Base-by-base conservation (phyloP, 2,329 filamentous ascomycete species). In the Aspergillus awamori region DNA sequence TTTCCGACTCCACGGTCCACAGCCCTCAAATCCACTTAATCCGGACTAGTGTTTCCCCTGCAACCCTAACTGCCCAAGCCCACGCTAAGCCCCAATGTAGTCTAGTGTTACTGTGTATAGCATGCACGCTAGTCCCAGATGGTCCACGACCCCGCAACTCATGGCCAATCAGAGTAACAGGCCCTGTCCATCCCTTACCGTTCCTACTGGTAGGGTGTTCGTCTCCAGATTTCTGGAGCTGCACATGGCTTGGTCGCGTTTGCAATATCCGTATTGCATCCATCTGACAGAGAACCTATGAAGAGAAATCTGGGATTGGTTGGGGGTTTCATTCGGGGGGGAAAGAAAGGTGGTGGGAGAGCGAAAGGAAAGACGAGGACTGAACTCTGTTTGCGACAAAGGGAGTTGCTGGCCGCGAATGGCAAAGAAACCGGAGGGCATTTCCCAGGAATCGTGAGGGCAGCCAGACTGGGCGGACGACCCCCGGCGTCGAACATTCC, bases 401-500 rank as follows among this genome's bases (percentile, higher is more conserved):
- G 39, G n/a, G 41, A 17, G 8, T 17, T 43, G 17, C 10, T 11
- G 8, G 41, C 41, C 41, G 22, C 41, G 41, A 45, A 45, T 24
- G 20, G 41, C 10, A 45, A 45, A 17, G 41, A 43, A 20, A 22
- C 20, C 20, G 41, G 41, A 45, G 41, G 41, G 20, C 41, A 45
- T 22, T 13, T 45, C 41, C 41, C 41, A 43, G 41, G 7, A 49
- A 26, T 49, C 38, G 36, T 3, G 47, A 59, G 47, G 33, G 57
- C 33, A 49, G 52, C 28, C 38, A 43, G 53, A 57, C 28, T 17
- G 28, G 43, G 36, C 24, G 28, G 43, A 28, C 45, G 26, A 47
- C 58, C 57, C 58, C 48, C 57, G 62, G 59, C 48, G 61, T 66
- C 58, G 63, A 66, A 66, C 56, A 63, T 66, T 66, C 64, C 63